Evolutionary conservation across 805 yeast species (phyloP).

Genomic region (Pachysolen tannophilus): DNA sequence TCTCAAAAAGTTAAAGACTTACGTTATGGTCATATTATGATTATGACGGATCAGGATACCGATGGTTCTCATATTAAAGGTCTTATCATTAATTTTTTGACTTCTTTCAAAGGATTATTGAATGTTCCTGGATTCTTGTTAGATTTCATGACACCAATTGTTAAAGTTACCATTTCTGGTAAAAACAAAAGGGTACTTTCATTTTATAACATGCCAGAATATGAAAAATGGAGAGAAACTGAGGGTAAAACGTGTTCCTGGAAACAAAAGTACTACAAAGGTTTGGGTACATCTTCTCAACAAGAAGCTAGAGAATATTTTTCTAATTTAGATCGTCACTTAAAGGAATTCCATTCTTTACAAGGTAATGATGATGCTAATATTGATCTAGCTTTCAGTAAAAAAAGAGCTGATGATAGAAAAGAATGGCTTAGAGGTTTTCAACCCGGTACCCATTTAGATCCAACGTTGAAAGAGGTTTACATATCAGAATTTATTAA

Average conservation of each 20-base stretch:
- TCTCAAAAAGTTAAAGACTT: slow-evolving; percentile 56
- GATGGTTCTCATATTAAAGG: slow-evolving; percentile 99
- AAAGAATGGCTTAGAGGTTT: slow-evolving; percentile 93
- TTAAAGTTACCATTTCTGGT: slow-evolving; percentile 76
- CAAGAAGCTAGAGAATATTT: slow-evolving; percentile 86
- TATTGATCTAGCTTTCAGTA: slow-evolving; percentile 90
- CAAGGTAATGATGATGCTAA: slow-evolving; percentile 68
- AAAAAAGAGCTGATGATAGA: slow-evolving; percentile 93
- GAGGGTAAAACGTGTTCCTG: slow-evolving; percentile 72
- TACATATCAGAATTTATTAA: slow-evolving; percentile 93
- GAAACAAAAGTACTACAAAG: slow-evolving; percentile 95
- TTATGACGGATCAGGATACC: slow-evolving; percentile 99
- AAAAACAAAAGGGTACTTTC: slow-evolving; percentile 48
- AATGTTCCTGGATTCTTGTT: slow-evolving; percentile 86
- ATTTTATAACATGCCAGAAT: slow-evolving; percentile 93
- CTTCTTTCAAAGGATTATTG: slow-evolving; percentile 88
- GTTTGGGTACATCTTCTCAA: slow-evolving; percentile 91
- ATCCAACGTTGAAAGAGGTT: slow-evolving; percentile 64
- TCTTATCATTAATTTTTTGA: slow-evolving; percentile 80
- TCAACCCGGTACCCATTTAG: slow-evolving; percentile 87
- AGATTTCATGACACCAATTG: slow-evolving; percentile 95
- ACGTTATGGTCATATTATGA: slow-evolving; percentile 95
- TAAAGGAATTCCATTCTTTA: slow-evolving; percentile 76
- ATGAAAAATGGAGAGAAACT: slow-evolving; percentile 83
- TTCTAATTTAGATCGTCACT: slow-evolving; percentile 73